These are phyloP conservation scores for Pythium rhizo-oryzae DNA, from an alignment of 352 stramenopile species.

Conservation along the genomic window DNA sequence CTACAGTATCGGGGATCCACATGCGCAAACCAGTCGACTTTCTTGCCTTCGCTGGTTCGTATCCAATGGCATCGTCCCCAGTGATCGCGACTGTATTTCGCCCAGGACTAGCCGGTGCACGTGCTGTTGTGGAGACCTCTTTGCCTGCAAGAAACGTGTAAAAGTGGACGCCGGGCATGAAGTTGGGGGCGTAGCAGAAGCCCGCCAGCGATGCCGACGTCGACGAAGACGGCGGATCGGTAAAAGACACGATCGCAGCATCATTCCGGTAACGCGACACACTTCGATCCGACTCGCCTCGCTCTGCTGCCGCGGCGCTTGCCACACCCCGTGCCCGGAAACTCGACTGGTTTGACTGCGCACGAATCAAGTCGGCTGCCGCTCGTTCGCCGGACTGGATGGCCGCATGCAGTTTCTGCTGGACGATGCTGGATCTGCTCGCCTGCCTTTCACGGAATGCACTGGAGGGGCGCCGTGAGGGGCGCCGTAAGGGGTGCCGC, in stretches of 20 bases:
- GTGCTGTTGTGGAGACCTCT: slow-evolving; percentile 22
- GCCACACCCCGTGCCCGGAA: slow-evolving; percentile 27
- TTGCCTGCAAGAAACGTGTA: slow-evolving; percentile 76
- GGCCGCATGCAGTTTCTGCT: slow-evolving; percentile 69
- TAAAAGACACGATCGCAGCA: slow-evolving; percentile 64
- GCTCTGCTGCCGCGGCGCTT: slow-evolving; percentile 20
- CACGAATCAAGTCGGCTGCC: slow-evolving; percentile 24
- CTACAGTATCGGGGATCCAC: slow-evolving; percentile 78
- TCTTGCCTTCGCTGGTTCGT: slow-evolving; percentile 20
- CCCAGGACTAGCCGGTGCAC: background rate
- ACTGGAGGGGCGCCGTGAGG: slow-evolving; percentile 17
- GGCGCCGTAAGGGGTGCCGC: background rate
- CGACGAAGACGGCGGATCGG: slow-evolving; percentile 36
- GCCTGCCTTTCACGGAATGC: background rate
- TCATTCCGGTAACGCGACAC: slow-evolving; percentile 58
- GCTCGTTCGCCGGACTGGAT: slow-evolving; percentile 56
- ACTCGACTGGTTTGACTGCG: slow-evolving; percentile 28
- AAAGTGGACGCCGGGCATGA: slow-evolving; percentile 82
- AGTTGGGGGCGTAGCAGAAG: slow-evolving; percentile 63
- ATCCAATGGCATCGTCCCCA: background rate
- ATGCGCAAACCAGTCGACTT: slow-evolving; percentile 46
- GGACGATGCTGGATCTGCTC: slow-evolving; percentile 45
- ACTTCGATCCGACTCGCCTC: slow-evolving; percentile 30
- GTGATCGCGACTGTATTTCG: background rate
- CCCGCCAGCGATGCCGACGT: slow-evolving; percentile 1